These are phyloP conservation scores for Venturiaceae sp. DNA, from an alignment of 2,329 filamentous ascomycete genomes.

Conservation along the genomic window DNA sequence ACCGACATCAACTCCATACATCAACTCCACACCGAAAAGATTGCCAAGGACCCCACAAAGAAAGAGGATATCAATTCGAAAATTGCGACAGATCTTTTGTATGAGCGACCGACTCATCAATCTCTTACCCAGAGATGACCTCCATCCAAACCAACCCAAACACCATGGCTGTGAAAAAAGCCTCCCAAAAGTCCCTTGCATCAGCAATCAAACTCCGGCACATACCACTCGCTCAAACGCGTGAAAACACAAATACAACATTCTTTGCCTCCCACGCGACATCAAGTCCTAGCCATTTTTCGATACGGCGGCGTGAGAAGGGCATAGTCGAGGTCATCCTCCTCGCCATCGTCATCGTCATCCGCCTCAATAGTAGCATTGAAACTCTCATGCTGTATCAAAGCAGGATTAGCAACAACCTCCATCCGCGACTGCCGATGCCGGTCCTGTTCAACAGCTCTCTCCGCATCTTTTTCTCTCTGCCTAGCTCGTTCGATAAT, in stretches of 20 bases:
- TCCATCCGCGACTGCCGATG: neutral
- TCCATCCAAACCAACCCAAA: neutral
- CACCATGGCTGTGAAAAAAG: neutral
- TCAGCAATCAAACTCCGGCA: neutral
- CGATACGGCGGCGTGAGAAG: slow-evolving; percentile 1
- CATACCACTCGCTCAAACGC: neutral
- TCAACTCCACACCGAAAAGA: neutral
- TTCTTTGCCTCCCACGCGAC: neutral
- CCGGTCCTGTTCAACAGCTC: neutral
- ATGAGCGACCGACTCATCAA: neutral
- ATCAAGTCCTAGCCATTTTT: slow-evolving; percentile 5
- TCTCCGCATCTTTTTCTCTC: neutral
- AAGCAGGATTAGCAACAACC: neutral
- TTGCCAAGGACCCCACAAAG: neutral
- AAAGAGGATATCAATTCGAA: neutral
- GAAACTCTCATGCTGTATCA: neutral
- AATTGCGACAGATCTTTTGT: neutral
- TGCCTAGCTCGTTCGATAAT: neutral
- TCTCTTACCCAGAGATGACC: neutral
- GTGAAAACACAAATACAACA: neutral
- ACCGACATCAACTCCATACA: neutral
- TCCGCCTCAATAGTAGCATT: slow-evolving; percentile 6
- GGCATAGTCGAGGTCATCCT: slow-evolving; percentile 4
- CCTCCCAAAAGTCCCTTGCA: neutral
- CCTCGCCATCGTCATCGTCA: slow-evolving; percentile 6